These are phyloP conservation scores for Trichoderma harzianum DNA, from an alignment of 2,329 filamentous ascomycete genomes.

Conservation along the genomic window DNA sequence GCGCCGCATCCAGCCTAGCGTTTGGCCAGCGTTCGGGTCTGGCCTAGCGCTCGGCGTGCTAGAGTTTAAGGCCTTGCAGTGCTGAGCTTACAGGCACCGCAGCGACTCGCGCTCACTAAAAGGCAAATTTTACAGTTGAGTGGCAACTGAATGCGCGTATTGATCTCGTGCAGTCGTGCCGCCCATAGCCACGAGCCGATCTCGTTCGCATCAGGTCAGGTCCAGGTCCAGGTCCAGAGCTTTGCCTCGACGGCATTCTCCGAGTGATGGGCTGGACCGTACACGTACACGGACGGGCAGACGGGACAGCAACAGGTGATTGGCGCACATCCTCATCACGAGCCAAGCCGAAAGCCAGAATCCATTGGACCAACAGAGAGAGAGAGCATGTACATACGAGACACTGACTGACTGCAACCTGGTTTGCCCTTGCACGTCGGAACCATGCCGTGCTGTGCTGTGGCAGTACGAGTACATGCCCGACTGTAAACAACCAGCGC, in stretches of 20 bases:
- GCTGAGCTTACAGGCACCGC: not conserved
- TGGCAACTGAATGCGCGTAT: not conserved
- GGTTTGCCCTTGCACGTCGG: not conserved
- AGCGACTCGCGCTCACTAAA: not conserved
- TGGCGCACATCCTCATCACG: not conserved
- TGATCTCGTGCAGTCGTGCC: not conserved
- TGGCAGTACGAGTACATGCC: no score
- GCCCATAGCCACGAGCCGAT: not conserved
- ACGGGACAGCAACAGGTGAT: not conserved
- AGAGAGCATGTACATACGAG: not conserved
- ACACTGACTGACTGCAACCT: not conserved
- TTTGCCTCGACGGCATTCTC: not conserved
- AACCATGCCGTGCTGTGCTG: not conserved
- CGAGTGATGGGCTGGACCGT: not conserved
- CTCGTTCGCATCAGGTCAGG: not conserved
- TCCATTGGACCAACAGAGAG: not conserved
- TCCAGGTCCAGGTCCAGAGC: not conserved
- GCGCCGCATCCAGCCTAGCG: not conserved
- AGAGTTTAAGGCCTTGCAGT: not conserved
- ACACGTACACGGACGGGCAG: not conserved
- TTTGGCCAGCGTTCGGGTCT: conserved; percentile 5
- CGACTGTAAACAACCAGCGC: not conserved
- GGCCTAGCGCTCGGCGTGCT: conserved; percentile 10
- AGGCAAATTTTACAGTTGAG: not conserved
- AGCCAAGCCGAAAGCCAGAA: not conserved